Evolutionary conservation across 805 yeast genomes (phyloP), one percentile per base, ranked within the genome.

Genomic region (Candida takata): DNA sequence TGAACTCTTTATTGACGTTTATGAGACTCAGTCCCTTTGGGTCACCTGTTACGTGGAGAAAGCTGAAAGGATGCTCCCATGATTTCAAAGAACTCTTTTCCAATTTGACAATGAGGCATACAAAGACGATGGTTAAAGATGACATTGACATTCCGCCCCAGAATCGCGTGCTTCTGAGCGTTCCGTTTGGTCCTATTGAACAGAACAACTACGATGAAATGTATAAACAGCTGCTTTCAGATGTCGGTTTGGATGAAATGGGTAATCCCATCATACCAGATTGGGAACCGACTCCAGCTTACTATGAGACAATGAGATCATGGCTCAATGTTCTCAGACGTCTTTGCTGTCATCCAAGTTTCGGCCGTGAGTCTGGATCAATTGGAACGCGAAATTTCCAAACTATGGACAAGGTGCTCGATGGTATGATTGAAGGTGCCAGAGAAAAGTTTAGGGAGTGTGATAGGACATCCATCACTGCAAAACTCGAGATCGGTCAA

Each of bases 81-180:
- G 75, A 74, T 34, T 69, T 81, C 41, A 55, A 62, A 21, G 46
- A 67, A 33, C 49, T 86, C 6, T 80, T 88, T 64, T 58, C 62
- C 7, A 34, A 52, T 0, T 51, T 81, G 6, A 72, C 85, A 13
- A 55, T 88, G 8, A 63, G 98, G 24, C 97, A 92, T 53, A 82
- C 95, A 1, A 87, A 86, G 49, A 70, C 77, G 11, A 77, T 82
- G 79, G 95, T 92, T 1, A 72, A 75, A 24, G 69, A 74, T 31
- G 94, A 90, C 48, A 77, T 92, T 12, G 54, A 66, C 27, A 64
- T 92, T 8, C 98, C 98, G 0, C 74, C 76, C 0, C 98, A 92
- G 54, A 67, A 69, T 4, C 67, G 95, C 34, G 66, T 77, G 8
- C 62, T 87, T 31, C 57, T 92, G 33, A 69, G 84, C 2, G 66